These are phyloP conservation scores for Onygenales sp. DNA, from an alignment of 2,329 filamentous ascomycete genomes.

Conservation along the genomic window DNA sequence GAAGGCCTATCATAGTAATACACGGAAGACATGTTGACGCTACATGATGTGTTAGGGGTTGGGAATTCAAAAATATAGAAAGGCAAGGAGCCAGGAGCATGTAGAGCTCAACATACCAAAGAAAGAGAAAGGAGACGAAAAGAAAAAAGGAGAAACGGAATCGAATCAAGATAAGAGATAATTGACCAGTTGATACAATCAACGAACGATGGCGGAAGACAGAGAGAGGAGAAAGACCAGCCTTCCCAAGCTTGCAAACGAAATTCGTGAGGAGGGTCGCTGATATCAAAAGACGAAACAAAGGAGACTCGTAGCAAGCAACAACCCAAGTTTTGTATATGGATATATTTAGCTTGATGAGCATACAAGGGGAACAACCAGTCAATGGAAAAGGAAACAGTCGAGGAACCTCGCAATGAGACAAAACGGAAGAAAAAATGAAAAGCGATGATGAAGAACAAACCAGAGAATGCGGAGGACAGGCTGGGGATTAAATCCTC, in stretches of 20 bases:
- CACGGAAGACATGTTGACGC: slow-evolving; percentile 31
- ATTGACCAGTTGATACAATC: not conserved
- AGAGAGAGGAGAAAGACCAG: slow-evolving; percentile 1
- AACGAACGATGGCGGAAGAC: not conserved
- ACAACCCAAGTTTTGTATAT: not conserved
- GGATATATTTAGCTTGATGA: not conserved
- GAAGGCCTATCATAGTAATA: slow-evolving; percentile 35
- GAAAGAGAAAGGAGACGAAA: not conserved
- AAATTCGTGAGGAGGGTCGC: not conserved
- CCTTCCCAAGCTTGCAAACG: not conserved
- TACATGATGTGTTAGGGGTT: not conserved
- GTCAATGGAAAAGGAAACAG: not conserved
- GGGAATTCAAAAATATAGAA: not conserved
- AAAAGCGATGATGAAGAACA: slow-evolving; percentile 11
- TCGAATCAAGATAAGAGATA: not conserved
- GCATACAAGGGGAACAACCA: not conserved
- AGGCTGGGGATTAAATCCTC: slow-evolving; percentile 31
- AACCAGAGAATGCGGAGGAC: slow-evolving; percentile 6
- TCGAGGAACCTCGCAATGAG: not conserved
- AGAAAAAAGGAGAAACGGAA: not conserved
- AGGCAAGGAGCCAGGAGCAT: not conserved
- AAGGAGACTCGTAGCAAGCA: slow-evolving; percentile 10
- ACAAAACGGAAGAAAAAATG: slow-evolving; percentile 10
- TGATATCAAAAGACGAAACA: slow-evolving; percentile 10
- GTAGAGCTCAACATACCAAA: not conserved